A percentile compares a stretch with the other conserved stretches of the same genome.
phyloP scores from a whole-genome alignment of 768 basidiomycete genomes.

The Mycena pura region DNA sequence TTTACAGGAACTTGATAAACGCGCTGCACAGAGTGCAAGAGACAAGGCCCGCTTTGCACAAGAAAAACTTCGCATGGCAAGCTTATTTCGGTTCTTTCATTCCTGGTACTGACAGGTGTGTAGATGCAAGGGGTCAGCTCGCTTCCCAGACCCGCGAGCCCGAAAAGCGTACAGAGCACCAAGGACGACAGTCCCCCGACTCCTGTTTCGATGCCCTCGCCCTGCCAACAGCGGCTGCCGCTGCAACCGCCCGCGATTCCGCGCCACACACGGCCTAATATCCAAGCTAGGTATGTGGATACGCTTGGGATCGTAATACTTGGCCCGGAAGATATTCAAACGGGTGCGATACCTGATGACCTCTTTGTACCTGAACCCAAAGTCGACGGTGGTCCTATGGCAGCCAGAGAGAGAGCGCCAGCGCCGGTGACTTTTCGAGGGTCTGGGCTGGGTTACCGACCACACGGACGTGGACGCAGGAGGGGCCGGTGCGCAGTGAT shows the following conservation, averaged over 20 bases:
- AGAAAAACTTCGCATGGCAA: slow-evolving; percentile 32
- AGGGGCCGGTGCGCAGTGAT: too few species aligned
- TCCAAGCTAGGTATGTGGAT: slow-evolving; percentile 3
- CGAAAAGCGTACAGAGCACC: background rate
- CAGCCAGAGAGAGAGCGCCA: background rate
- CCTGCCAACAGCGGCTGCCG: slow-evolving; percentile 22
- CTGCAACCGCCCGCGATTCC: slow-evolving; percentile 6
- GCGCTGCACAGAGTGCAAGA: slow-evolving; percentile 46
- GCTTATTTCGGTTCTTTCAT: background rate
- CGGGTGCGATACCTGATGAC: slow-evolving; percentile 20
- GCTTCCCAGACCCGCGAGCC: background rate
- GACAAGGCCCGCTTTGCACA: slow-evolving; percentile 40
- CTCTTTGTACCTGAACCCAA: slow-evolving; percentile 21
- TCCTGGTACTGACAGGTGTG: background rate
- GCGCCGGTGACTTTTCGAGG: background rate
- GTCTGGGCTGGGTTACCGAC: too few species aligned
- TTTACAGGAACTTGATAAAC: slow-evolving; percentile 29
- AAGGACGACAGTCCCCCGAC: slow-evolving; percentile 26
- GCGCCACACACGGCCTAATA: slow-evolving; percentile 21
- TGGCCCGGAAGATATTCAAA: slow-evolving; percentile 23
- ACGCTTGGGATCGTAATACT: background rate
- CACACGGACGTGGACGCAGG: too few species aligned
- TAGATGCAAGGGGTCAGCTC: background rate
- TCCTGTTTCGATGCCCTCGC: slow-evolving; percentile 30
- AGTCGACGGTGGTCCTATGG: background rate